phyloP scores from a whole-genome alignment of 345 rosid species.

The Carallia pectinifolia region DNA sequence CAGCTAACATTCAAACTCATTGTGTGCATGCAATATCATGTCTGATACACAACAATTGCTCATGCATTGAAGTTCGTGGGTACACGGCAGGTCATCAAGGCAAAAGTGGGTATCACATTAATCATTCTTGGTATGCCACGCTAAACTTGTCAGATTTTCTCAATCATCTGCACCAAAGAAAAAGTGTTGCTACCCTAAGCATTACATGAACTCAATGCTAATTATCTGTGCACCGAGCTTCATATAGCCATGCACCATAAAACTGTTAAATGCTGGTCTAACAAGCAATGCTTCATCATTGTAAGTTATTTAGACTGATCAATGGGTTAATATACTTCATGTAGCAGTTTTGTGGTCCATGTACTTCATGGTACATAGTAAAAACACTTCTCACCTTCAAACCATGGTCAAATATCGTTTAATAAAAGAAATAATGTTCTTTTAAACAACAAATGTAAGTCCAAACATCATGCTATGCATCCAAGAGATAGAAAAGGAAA shows the following conservation, averaged over 20 bases:
- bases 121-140: not conserved
- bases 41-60: slow-evolving; percentile 18
- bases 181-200: not conserved
- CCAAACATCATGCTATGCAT: not conserved
- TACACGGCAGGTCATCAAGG: not conserved
- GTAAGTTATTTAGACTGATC: too few relatives aligned
- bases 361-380: not conserved
- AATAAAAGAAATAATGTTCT: not conserved
- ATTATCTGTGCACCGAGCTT: too few relatives aligned
- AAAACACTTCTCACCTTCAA: not conserved
- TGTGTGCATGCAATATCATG: slow-evolving; percentile 22
- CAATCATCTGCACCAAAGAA: not conserved
- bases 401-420: not conserved
- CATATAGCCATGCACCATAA: too few relatives aligned
- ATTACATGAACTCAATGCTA: too few relatives aligned
- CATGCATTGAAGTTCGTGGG: slow-evolving; percentile 13
- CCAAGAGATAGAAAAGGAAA: not conserved
- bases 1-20: slow-evolving; percentile 36
- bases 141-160: not conserved
- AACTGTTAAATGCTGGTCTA: too few relatives aligned
- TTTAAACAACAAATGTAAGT: not conserved
- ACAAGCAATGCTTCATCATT: too few relatives aligned
- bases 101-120: not conserved
- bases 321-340: not conserved
- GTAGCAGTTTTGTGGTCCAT: not conserved